Evolutionary conservation across 257 asterid species (phyloP), one percentile per base, ranked within the genome.

Genomic region (Asclepias syriaca): DNA sequence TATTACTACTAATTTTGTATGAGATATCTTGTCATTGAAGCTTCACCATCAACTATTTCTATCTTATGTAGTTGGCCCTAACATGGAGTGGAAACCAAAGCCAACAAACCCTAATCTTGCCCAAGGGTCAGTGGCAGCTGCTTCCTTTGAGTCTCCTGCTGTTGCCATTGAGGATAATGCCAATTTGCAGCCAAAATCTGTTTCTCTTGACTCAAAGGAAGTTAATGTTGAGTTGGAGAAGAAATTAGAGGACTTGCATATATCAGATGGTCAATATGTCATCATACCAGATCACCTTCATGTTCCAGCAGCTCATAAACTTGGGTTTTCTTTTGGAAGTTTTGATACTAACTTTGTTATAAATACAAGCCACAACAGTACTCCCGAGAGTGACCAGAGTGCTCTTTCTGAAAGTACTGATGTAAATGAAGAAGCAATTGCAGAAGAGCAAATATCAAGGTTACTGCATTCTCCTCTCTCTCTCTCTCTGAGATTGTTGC

Each of bases 251-350:
- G 88, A 82, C 60, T 54, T 82, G 0, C 89, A 81, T 77, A 76
- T 93, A 72, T 87, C 93, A 70, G 90, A 81, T 65, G 82, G 83
- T 50, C 85, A 86, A 72, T 91, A 87, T 81, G 98, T 93, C 75
- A 85, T 89, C 78, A 86, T 93, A 24, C 98, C 98, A 19, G 81
- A 78, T 78, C 96, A 93, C 75, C 88, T 90, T 49, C 98, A 93
- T 78, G 93, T 89, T 48, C 96, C 96, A 65, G 92, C 86, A 73
- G 85, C 86, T 76, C 92, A 87, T 73, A 90, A 90, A 69, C 97
- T 93, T 75, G 95, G 96, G 74, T 93, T 93, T 74, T 81, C 92
- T 80, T 93, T 93, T 83, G 98, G 98, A 84, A 93, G 97, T 79
- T 93, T 93, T 75, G 97, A 87, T 76, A 81, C 90, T 72, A 79